Base-by-base conservation (phyloP, 2,329 filamentous ascomycete species). In the Albifimbria verrucaria region DNA sequence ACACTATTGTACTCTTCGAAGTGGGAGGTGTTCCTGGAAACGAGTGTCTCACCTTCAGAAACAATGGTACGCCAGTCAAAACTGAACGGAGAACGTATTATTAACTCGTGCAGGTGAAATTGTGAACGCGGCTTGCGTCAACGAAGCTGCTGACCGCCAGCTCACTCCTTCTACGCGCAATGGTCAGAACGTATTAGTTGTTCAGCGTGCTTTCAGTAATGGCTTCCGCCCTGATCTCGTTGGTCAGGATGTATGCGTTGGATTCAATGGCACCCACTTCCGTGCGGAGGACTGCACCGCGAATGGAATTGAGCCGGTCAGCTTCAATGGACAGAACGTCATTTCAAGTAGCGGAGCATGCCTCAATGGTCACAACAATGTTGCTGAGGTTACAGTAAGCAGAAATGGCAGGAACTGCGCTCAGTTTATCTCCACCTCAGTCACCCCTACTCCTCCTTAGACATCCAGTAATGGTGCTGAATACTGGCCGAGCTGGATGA, bases 241-340 rank as follows among this genome's bases (percentile, higher is more conserved):
- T 2, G 26, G 55, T 20, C 52, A 55, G 7, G 45, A 58, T 10
- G 56, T 55, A 5, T 58, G 56, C 11, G 55, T 58, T 11, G 56
- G 56, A 7, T 58, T 58, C 43, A 58, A 58, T 20, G 56, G 56
- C 4, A 58, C 56, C 1, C 45, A 52, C n/a, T 57, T 58, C 49
- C 55, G 52, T 3, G 56, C 56, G 15, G 55, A 57, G 20, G 56
- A 58, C n/a, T 58, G 56, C 43, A 53, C 12, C 10, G 50, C 46
- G 0, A 32, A 51, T 5, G 56, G 48, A 7, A 51, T 58, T 15
- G 36, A 58, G 26, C 24, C 52, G 9, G 56, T 58, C 6, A 57
- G 54, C 2, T 57, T 58, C 45, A 53, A 52, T 2, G 56, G 52
- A 24, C 50, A 58, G 26, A 44, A 57, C 12, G 51, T 45, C n/a